Evolutionary conservation across 805 yeast species (phyloP), one percentile per base, ranked within the genome.

Genomic region (Wickerhamomyces strasburgensis): DNA sequence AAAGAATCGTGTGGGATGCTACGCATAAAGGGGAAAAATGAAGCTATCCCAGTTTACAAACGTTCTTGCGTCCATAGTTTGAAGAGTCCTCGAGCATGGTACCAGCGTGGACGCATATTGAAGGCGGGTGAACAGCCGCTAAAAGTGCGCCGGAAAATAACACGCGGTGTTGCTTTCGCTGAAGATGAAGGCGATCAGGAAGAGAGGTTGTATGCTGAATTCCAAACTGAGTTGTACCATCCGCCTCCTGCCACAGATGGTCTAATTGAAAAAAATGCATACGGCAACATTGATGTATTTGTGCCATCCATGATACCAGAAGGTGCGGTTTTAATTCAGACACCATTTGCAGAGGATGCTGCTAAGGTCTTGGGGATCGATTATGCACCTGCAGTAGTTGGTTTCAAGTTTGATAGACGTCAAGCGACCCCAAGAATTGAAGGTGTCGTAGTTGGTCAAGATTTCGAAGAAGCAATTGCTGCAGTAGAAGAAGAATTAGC

Each of bases 41-140:
- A 61, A 19, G 65, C 71, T 7, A 60, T 80, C 1, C 78, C 80
- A 4, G 87, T 90, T 0, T 93, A 75, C 51, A 76, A 74, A 32
- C 63, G 96, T 16, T 58, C 70, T 1, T 78, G 80, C 48, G 86
- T 93, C 2, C 68, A 75, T 33, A 52, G 51, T 3, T 71, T 89
- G 15, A 67, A 78, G 39, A 78, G 94, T 0, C 84, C 95, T 0
- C 79, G 77, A 48, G 87, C 84, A 2, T 93, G 98, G 98, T 85
- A 80, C 52, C 71, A 83, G 60, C 63, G 71, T 30, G 98, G 98
- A 0, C 62, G 96, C 15, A 69, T 78, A 0, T 57, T 93, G 26
- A 84, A 78, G 49, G 57, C 77, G 1, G 96, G 95, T 0, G 78
- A 68, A 26, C 76, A 77, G 44, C 82, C 93, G 0, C 52, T 79